These are phyloP conservation scores for Phlyctochytrium bullatum DNA, from an alignment of 192 early-diverging fungal genomes.

Conservation along the genomic window DNA sequence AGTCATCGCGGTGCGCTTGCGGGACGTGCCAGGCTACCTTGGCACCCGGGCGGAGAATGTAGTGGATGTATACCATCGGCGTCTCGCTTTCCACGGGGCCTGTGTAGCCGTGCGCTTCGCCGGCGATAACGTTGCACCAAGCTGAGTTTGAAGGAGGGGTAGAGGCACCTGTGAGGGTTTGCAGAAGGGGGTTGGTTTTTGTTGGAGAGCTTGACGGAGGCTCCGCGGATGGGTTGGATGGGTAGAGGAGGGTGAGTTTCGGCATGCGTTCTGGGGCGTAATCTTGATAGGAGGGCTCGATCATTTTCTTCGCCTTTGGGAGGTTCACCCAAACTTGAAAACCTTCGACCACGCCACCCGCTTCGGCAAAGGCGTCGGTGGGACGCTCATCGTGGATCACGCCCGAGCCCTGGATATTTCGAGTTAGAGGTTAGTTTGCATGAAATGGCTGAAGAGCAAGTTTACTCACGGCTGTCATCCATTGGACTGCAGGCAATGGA, in stretches of 20 bases:
- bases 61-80: conserved; percentile 13
- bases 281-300: conserved; percentile 13
- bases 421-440: too few relatives aligned
- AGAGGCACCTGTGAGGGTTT: too few relatives aligned
- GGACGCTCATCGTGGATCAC: conserved; percentile 78
- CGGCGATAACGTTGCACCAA: conserved; percentile 74
- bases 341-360: conserved; percentile 36
- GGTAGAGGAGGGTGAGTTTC: conserved; percentile 6
- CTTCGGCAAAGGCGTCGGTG: conserved; percentile 36
- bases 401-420: conserved; percentile 56
- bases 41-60: conserved; percentile 13
- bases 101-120: conserved; percentile 65
- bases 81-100: conserved; percentile 66
- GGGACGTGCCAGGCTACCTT: conserved; percentile 15
- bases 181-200: conserved; percentile 40
- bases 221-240: neutral
- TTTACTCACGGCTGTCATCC: conserved; percentile 84
- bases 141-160: too few relatives aligned
- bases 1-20: conserved; percentile 2
- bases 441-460: too few relatives aligned
- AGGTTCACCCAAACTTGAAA: conserved; percentile 73
- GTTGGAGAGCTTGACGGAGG: too few relatives aligned
- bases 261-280: conserved; percentile 13
- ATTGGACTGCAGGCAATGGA: too few relatives aligned
- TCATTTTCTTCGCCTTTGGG: conserved; percentile 10